phyloP scores from a whole-genome alignment of 495 filamentous ascomycete genomes.

The Massariosphaeria phaeospora region DNA sequence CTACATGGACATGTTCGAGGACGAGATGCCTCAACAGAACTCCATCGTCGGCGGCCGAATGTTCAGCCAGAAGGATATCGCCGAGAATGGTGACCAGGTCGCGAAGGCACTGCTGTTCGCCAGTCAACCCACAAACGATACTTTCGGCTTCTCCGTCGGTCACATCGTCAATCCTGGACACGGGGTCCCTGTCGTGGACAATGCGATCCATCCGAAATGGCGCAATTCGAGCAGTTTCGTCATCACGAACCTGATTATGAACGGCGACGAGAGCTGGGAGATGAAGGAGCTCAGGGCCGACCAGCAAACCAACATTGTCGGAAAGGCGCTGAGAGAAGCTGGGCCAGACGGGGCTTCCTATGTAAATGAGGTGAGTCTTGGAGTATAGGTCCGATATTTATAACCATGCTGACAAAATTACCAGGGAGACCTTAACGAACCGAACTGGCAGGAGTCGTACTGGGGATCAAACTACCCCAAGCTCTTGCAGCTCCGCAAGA shows the following conservation, averaged over 20 bases:
- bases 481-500: slow-evolving; percentile 49
- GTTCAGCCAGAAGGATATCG: slow-evolving; percentile 43
- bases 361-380: slow-evolving; percentile 33
- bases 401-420: slow-evolving; percentile 2
- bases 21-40: slow-evolving; percentile 43
- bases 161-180: slow-evolving; percentile 50
- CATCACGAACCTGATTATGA: slow-evolving; percentile 30
- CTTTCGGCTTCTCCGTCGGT: slow-evolving; percentile 44
- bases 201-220: slow-evolving; percentile 35
- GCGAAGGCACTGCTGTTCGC: slow-evolving; percentile 43
- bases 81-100: slow-evolving; percentile 42
- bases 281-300: slow-evolving; percentile 7
- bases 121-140: slow-evolving; percentile 15
- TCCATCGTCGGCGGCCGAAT: slow-evolving; percentile 48
- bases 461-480: slow-evolving; percentile 54
- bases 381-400: too few relatives aligned
- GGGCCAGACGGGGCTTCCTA: slow-evolving; percentile 30
- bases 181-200: slow-evolving; percentile 27
- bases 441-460: slow-evolving; percentile 58
- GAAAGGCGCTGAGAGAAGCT: slow-evolving; percentile 21
- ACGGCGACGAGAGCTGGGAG: slow-evolving; percentile 15
- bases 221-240: slow-evolving; percentile 28
- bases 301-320: slow-evolving; percentile 23
- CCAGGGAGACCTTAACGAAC: slow-evolving; percentile 56
- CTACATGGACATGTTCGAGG: slow-evolving; percentile 48